Evolutionary conservation across 805 yeast genomes (phyloP).

Genomic region (Kodamaea hsintzibuensis): DNA sequence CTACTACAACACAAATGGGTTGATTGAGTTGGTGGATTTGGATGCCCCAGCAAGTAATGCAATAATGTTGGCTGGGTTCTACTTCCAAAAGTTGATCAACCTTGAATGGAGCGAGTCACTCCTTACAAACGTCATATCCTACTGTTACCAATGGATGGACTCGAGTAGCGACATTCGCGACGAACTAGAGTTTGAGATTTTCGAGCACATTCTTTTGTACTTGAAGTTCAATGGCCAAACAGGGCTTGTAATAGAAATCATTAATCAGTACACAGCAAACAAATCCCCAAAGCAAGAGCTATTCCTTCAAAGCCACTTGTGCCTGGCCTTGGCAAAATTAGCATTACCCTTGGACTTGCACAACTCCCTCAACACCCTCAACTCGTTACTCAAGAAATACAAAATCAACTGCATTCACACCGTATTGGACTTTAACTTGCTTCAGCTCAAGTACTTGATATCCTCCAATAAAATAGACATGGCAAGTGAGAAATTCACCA

Average conservation of each 20-base stretch:
- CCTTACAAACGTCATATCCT: background rate
- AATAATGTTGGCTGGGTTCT: conserved; percentile 18
- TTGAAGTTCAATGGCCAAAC: conserved; percentile 29
- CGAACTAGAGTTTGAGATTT: conserved; percentile 29
- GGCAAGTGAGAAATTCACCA: conserved; percentile 24
- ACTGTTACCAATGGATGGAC: background rate
- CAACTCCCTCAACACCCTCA: conserved; percentile 17
- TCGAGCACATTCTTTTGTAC: conserved; percentile 20
- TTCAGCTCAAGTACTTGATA: conserved; percentile 31
- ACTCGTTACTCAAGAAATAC: conserved; percentile 13
- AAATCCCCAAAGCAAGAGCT: conserved; percentile 11
- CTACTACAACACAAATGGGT: conserved; percentile 24
- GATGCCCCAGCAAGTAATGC: conserved; percentile 9
- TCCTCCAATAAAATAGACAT: conserved; percentile 16
- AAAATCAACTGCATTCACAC: conserved; percentile 13
- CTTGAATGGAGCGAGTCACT: conserved; percentile 22
- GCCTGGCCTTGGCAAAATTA: conserved; percentile 11
- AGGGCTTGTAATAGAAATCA: conserved; percentile 13
- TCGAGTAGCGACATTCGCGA: no score
- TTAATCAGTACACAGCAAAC: conserved; percentile 14
- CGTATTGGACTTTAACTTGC: conserved; percentile 25
- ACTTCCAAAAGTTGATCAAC: conserved; percentile 22
- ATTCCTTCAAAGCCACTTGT: conserved; percentile 11
- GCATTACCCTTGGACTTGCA: conserved; percentile 12
- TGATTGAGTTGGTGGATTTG: conserved; percentile 11